Evolutionary conservation across 2,329 filamentous ascomycete genomes (phyloP), one percentile per base, ranked within the genome.

Genomic region (Torrubiella hemipterigena): DNA sequence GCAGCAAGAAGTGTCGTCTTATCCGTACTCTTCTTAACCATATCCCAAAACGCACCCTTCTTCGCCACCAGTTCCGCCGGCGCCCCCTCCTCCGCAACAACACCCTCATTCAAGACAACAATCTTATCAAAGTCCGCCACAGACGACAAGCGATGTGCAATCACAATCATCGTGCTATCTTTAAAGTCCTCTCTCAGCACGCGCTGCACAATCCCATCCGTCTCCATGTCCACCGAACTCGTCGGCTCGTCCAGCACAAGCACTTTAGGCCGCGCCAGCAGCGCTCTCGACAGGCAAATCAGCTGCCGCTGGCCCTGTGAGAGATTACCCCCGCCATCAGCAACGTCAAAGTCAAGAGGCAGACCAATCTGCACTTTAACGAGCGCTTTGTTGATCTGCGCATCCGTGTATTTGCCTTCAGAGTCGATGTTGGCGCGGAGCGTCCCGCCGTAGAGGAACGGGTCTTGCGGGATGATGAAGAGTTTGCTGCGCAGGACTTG

Each of bases 381-480:
- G 3, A 98, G 71, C 0, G 84, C 83, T 3, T 74, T 76, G 52
- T 93, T 95, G 29, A 98, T 82, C 43, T 95, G 73, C 40, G 91
- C 84, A 46, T 98, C 86, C 0, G 80, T 86, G 56, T 93, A 94
- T 21, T 82, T 60, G n/a, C 76, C 69, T 54, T 96, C 96, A 0
- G 91, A 91, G 52, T 98, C 91, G 16, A 98, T 69, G 50, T 98
- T 98, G 52, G 67, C 86, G 40, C 87, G 75, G 40, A 96, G 81
- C 1, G 87, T 95, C 41, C 89, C 89, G 12, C 77, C 86, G 58
- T 95, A 95, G 1, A 96, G 66, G 0, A 87, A 95, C 34, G 84
- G 91, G 50, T 98, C 91, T 61, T 98, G 91, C 18, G 91, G 91
- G 35, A 98, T 91, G 55, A 98, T 96, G 1, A 93, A 95, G 46